Evolutionary conservation across 306 rosid genomes (phyloP), one percentile per base, ranked within the genome.

Genomic region (Pterocarpus macrocarpus): DNA sequence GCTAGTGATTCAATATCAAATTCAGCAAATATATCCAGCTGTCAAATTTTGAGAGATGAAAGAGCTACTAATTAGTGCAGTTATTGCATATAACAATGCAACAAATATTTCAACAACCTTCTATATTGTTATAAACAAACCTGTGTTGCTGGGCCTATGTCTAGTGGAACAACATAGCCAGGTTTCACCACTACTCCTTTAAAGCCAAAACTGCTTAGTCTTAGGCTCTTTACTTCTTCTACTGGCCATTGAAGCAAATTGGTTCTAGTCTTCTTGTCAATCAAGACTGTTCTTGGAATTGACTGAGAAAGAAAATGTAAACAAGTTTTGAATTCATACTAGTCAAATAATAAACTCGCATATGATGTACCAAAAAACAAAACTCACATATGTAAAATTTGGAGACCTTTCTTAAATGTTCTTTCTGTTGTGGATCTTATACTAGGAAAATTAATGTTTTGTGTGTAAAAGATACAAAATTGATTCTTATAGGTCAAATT

Each of bases 181-280:
- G 97, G 87, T 38, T 80, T 36, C 15, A 91, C 64, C 58, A 91
- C 17, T 3, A 93, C 72, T 32, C 71, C 81, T 36, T 75, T 86
- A 86, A 87, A 91, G 11, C 85, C 87, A 7, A 47, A 80, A 66
- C 84, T 85, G 77, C 81, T 83, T 32, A 88, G 2, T 80, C 97
- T 93, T 86, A 93, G 85, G 64, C 66, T 87, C 81, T 93, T 97
- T 14, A 93, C 32, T 84, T 93, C 97, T 55, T 93, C 90, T 71
- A 93, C 84, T 2, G 97, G 97, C 97, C 97, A 93, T 35, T 79
- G 86, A 65, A 90, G 56, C 77, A 93, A 63, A 80, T 86, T 89
- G 53, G 82, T 59, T 28, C 90, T 86, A 0, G 97, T 91, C 83
- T 90, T 83, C 9, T 76, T 59, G 70, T 93, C 97, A 39, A 81